phyloP scores from a whole-genome alignment of 1,284 basidiomycete genomes.

The Fomitopsis pinicola region DNA sequence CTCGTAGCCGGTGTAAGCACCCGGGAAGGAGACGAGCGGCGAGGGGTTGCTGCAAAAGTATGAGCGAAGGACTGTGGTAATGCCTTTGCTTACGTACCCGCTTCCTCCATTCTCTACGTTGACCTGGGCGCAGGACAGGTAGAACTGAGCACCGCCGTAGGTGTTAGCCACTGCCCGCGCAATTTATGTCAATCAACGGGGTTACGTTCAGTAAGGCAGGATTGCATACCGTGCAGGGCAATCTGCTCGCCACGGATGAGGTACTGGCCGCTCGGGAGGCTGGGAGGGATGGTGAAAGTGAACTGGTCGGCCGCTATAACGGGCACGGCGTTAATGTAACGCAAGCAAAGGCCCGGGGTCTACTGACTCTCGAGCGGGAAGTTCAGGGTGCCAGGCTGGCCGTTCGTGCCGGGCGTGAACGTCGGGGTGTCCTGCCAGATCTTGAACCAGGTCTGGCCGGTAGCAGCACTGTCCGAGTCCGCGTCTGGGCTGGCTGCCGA shows the following conservation, averaged over 20 bases:
- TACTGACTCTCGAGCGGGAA: constrained; percentile 35
- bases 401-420: constrained; percentile 21
- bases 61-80: too few relatives aligned
- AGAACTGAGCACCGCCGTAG: constrained; percentile 29
- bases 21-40: constrained; percentile 31
- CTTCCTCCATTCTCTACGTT: constrained; percentile 33
- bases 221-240: constrained; percentile 46
- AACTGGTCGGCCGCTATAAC: constrained; percentile 16
- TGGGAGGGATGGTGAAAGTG: constrained; percentile 39
- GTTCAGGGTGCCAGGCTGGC: constrained; percentile 26
- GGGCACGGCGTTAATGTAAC: not conserved
- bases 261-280: constrained; percentile 43
- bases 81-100: constrained; percentile 6
- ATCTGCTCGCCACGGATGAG: constrained; percentile 46
- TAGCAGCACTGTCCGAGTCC: constrained; percentile 35
- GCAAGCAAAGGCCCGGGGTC: constrained; percentile 13
- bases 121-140: constrained; percentile 26
- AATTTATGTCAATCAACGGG: constrained; percentile 19
- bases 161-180: constrained; percentile 33
- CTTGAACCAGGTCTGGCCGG: constrained; percentile 46
- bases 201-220: constrained; percentile 7
- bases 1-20: constrained; percentile 30
- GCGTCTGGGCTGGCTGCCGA: constrained; percentile 37
- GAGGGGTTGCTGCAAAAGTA: constrained; percentile 19
- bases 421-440: constrained; percentile 38